Evolutionary conservation across 78 protist species (phyloP).

Genomic region (Dictyostelium firmibasis): DNA sequence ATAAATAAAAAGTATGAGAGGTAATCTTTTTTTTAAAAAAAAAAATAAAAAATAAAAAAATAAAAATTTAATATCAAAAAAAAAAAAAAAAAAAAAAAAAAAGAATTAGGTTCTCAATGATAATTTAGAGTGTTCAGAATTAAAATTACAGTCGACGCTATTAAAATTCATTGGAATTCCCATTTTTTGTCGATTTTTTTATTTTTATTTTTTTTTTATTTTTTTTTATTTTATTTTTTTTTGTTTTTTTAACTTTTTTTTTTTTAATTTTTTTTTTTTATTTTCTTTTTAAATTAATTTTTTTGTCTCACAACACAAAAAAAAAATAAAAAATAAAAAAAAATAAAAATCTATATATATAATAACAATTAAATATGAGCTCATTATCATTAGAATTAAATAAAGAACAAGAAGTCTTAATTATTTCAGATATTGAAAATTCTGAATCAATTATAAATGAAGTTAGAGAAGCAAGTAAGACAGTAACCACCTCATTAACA

Average conservation of each 20-base stretch:
- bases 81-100: no score
- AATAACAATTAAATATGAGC: background rate
- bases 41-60: no score
- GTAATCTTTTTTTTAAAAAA: no score
- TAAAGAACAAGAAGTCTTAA: conserved; percentile 5
- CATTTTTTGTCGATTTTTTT: background rate
- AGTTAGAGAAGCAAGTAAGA: background rate
- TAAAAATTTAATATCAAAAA: no score
- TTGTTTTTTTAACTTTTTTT: background rate
- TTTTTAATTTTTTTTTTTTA: background rate
- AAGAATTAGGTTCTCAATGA: no score
- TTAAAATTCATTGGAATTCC: background rate
- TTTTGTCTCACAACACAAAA: background rate
- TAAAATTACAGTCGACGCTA: no score
- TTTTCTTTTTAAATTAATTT: background rate
- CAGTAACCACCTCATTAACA: background rate
- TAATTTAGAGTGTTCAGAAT: no score
- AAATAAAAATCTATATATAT: background rate
- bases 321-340: no score
- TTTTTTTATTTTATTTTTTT: background rate
- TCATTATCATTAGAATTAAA: background rate
- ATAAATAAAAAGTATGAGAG: no score
- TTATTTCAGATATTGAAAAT: background rate
- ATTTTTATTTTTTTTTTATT: background rate
- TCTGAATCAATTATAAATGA: background rate